Conservation (phyloP, 768 basidiomycete species). For the Termitomyces sp. region DNA sequence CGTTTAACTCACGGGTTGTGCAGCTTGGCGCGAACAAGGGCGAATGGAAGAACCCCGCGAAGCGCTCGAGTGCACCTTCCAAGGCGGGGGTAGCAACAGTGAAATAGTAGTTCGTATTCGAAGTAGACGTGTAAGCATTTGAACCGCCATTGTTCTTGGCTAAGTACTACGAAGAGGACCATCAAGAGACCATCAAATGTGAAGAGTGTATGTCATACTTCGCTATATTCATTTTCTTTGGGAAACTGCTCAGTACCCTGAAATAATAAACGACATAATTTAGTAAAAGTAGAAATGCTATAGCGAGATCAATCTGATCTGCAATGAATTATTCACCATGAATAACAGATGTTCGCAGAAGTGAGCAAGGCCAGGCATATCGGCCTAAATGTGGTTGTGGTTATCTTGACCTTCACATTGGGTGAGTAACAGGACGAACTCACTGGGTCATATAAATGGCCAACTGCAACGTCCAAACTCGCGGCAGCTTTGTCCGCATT, state of each 20-base stretch:
- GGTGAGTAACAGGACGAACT: slow-evolving; percentile 21
- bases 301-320: background rate
- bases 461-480: slow-evolving; percentile 90
- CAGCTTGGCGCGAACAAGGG: slow-evolving; percentile 85
- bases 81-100: slow-evolving; percentile 61
- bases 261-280: background rate
- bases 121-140: slow-evolving; percentile 91
- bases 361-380: slow-evolving; percentile 90
- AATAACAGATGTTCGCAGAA: slow-evolving; percentile 96
- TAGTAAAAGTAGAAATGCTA: background rate
- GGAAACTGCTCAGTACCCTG: slow-evolving; percentile 84
- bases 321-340: slow-evolving; percentile 56
- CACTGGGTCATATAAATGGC: slow-evolving; percentile 91
- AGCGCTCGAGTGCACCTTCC: slow-evolving; percentile 67
- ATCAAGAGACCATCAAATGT: slow-evolving; percentile 5
- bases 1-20: slow-evolving; percentile 86
- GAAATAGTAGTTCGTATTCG: slow-evolving; percentile 89
- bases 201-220: slow-evolving; percentile 37
- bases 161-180: slow-evolving; percentile 45
- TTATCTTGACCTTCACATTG: background rate
- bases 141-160: slow-evolving; percentile 79
- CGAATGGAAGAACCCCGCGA: slow-evolving; percentile 87
- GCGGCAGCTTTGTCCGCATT: slow-evolving; percentile 94
- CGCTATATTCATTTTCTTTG: slow-evolving; percentile 90
- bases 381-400: slow-evolving; percentile 40